Evolutionary conservation across 768 basidiomycete species (phyloP).

Genomic region (Steccherinum ochraceum): DNA sequence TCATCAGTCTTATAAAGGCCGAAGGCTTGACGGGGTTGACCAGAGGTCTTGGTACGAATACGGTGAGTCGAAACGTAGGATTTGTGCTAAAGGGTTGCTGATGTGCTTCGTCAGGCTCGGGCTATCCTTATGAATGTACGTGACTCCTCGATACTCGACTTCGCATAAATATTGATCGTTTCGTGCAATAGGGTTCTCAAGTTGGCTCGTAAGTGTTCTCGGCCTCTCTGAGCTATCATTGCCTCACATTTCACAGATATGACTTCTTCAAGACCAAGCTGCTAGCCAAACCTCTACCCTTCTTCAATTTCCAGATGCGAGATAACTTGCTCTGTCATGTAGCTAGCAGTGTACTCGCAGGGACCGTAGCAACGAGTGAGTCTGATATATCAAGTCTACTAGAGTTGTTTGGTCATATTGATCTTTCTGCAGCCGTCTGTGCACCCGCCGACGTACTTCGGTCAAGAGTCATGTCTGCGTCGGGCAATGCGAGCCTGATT

Average conservation of each 20-base stretch:
- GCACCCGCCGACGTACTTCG: conserved; percentile 74
- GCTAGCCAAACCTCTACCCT: conserved; percentile 44
- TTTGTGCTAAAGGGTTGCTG: not conserved
- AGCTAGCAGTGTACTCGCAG: conserved; percentile 60
- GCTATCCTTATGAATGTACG: conserved; percentile 75
- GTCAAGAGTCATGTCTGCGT: conserved; percentile 75
- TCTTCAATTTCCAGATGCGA: conserved; percentile 52
- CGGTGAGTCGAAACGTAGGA: conserved; percentile 34
- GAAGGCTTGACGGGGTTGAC: conserved; percentile 67
- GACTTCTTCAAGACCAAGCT: conserved; percentile 67
- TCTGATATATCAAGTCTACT: conserved; percentile 8
- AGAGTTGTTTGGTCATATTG: not conserved
- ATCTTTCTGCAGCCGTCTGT: conserved; percentile 52
- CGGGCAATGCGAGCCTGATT: conserved; percentile 39
- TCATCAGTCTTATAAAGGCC: conserved; percentile 54
- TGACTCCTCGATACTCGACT: conserved; percentile 10
- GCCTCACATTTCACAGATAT: conserved; percentile 40
- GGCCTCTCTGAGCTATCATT: conserved; percentile 1
- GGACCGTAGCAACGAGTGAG: conserved; percentile 74
- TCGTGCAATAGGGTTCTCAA: conserved; percentile 62
- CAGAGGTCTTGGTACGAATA: conserved; percentile 76
- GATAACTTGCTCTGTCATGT: conserved; percentile 67
- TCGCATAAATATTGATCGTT: conserved; percentile 1
- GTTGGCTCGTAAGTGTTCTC: conserved; percentile 65
- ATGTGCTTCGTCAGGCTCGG: conserved; percentile 32